Conservation (phyloP, 805 yeast genomes). For the Kregervanrija delftensis region DNA sequence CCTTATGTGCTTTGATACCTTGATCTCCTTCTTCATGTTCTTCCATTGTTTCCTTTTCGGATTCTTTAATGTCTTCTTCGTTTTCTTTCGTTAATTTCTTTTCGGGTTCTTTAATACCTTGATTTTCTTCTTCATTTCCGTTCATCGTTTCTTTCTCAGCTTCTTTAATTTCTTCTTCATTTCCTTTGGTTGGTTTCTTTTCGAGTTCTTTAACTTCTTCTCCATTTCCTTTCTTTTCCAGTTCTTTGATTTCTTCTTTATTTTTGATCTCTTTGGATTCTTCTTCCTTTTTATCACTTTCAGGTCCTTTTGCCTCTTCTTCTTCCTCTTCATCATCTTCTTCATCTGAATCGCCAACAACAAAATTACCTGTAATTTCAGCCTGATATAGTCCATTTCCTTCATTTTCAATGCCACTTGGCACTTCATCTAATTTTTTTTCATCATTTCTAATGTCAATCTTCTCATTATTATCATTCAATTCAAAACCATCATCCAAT, state of each 20-base stretch:
- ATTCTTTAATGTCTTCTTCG: background rate
- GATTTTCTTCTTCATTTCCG: background rate
- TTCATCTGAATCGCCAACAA: background rate
- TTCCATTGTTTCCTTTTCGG: background rate
- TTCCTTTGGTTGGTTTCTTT: background rate
- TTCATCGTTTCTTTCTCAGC: conserved; percentile 1
- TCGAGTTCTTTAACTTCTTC: background rate
- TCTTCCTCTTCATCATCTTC: background rate
- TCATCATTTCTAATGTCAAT: no score
- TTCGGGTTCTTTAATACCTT: background rate
- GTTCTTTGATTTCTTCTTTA: background rate
- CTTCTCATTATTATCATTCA: no score
- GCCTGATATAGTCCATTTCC: no score
- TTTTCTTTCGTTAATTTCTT: background rate
- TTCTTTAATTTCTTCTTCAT: background rate
- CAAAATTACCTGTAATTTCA: no score
- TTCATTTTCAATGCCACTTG: no score
- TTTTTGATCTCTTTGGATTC: background rate
- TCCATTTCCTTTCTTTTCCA: background rate
- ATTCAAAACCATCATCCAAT: no score
- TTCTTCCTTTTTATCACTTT: background rate
- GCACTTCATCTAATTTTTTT: no score
- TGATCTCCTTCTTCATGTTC: background rate
- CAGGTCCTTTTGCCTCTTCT: background rate
- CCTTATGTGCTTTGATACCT: background rate